A percentile compares a stretch with the other conserved stretches of the same genome.
phyloP scores from a whole-genome alignment of 306 rosid species.

The Begonia peltatifolia region DNA sequence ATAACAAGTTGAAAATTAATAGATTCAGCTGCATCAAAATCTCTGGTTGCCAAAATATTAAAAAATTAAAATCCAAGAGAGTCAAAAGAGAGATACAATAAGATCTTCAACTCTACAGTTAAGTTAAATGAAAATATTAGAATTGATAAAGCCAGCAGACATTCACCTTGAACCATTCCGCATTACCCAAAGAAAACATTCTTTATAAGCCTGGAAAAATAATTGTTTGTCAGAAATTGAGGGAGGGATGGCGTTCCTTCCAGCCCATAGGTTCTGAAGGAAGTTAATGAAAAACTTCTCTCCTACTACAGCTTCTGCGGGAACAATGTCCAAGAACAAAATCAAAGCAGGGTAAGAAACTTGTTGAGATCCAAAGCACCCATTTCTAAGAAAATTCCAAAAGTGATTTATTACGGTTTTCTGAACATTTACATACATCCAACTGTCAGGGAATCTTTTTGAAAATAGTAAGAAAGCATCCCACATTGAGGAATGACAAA shows the following conservation, averaged over 20 bases:
- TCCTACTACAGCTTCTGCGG: constrained; percentile 53
- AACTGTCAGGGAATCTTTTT: constrained; percentile 58
- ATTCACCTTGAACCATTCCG: constrained; percentile 64
- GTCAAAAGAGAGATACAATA: neutral
- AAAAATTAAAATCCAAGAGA: constrained; percentile 7
- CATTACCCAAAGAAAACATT: constrained; percentile 79
- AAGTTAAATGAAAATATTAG: neutral
- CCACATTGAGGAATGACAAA: constrained; percentile 90
- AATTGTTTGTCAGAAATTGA: constrained; percentile 39
- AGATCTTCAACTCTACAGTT: neutral
- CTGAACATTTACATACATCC: constrained; percentile 68
- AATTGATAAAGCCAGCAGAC: constrained; percentile 7
- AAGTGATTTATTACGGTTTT: constrained; percentile 57
- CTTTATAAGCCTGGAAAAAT: constrained; percentile 68
- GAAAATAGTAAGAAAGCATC: constrained; percentile 69
- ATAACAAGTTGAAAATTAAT: constrained; percentile 40
- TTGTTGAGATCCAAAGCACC: constrained; percentile 86
- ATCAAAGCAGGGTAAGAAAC: constrained; percentile 76
- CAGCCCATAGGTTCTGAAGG: constrained; percentile 70
- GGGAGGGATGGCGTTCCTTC: constrained; percentile 43
- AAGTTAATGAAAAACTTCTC: constrained; percentile 62
- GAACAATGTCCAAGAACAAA: constrained; percentile 54
- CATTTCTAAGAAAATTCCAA: constrained; percentile 77
- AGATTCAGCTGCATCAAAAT: constrained; percentile 37
- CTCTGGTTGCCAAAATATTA: constrained; percentile 39